Base-by-base conservation (phyloP, 2,329 filamentous ascomycete species). In the Microdochium trichocladiopsis region DNA sequence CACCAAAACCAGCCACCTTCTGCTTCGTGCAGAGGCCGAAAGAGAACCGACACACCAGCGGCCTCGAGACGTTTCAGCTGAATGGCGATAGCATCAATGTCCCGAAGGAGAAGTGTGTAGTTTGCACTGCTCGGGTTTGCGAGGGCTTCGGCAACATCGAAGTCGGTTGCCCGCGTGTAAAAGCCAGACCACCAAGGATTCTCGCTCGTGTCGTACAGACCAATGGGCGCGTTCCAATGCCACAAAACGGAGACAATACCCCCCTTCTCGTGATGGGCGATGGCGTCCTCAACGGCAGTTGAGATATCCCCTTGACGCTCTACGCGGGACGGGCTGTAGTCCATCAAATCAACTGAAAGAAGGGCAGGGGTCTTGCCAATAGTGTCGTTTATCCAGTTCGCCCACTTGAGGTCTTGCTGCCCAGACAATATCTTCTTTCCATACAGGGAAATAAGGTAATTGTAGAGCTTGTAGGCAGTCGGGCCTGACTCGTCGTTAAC, bases 1-100 rank as follows among this genome's bases (percentile, higher is more conserved):
- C 75, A 78, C 74, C 75, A 78, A 65, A 78, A 78, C 75, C 75
- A 78, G 0, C 51, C 66, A 2, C 74, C 74, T 54, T 78, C 75
- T 8, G 75, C 75, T 58, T 78, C 75, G 60, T 78, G 75, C 25
- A 78, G 61, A 4, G 74, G 74, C 1, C 75, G 63, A 58, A 66
- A 78, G 11, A 78, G 66, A 5, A 78, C 66, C 1, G 75, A 72
- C 1, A 77, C 67, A n/a, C 67, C 66, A 3, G 72, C 72, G 10
- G 61, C 56, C 51, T 73, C 64, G 3, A 78, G 64, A 22, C 69
- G 63, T 62, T 72, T 69, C 4, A 78, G 66, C 60, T 77, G 66
- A 5, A 67, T 65, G 2, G 74, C 74, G 50, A 78, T 74, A 25
- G 72, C 71, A 49, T 77, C 74, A 51, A 77, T 74, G 54, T 77